A percentile compares a stretch with the other conserved stretches of the same genome.
These are phyloP conservation scores for Cardamine chenopodiifolia DNA, from an alignment of 345 rosid species.

Conservation along the genomic window DNA sequence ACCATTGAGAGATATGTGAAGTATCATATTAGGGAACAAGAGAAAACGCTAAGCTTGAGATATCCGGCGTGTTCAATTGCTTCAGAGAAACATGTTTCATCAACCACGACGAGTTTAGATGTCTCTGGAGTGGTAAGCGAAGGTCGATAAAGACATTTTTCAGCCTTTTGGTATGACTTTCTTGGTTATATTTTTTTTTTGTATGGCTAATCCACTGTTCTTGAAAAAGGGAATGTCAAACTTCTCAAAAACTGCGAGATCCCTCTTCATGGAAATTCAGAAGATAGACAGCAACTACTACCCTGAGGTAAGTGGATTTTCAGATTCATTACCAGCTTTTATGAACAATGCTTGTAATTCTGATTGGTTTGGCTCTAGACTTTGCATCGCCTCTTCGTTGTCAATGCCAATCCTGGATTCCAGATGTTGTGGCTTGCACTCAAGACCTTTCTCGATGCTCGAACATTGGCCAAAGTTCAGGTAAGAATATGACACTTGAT, in stretches of 20 bases:
- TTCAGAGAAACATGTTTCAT: slow-evolving; percentile 63
- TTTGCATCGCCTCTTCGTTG: slow-evolving; percentile 75
- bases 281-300: slow-evolving; percentile 83
- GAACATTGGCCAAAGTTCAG: slow-evolving; percentile 80
- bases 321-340: not conserved
- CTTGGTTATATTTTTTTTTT: not conserved
- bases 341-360: not conserved
- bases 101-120: slow-evolving; percentile 86
- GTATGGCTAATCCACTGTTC: slow-evolving; percentile 9
- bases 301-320: slow-evolving; percentile 69
- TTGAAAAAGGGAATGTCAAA: slow-evolving; percentile 73
- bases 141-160: not conserved
- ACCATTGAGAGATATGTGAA: slow-evolving; percentile 69
- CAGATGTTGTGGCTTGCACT: slow-evolving; percentile 94
- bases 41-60: slow-evolving; percentile 72
- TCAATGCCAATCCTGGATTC: slow-evolving; percentile 90
- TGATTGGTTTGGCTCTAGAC: slow-evolving; percentile 53
- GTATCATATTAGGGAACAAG: slow-evolving; percentile 90
- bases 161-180: not conserved
- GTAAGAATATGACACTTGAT: slow-evolving; percentile 45
- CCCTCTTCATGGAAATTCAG: slow-evolving; percentile 66
- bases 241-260: slow-evolving; percentile 74
- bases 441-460: slow-evolving; percentile 83
- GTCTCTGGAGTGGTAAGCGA: slow-evolving; percentile 75
- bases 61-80: slow-evolving; percentile 90